phyloP scores from a whole-genome alignment of 1,284 basidiomycete species.

The Trichosporon asahii region DNA sequence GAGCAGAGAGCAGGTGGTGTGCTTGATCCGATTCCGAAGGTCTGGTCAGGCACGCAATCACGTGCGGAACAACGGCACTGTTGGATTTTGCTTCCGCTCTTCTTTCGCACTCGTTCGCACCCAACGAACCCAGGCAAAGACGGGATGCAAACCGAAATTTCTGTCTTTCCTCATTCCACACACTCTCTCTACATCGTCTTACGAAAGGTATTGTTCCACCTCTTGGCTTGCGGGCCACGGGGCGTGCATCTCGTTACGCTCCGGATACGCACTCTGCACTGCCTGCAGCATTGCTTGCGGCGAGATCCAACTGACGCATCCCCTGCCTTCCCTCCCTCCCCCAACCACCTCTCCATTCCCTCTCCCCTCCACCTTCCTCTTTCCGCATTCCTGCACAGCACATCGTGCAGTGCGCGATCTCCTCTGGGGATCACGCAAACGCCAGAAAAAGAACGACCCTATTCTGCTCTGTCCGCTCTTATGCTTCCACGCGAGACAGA shows the following conservation, averaged over 20 bases:
- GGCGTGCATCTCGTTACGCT: background rate
- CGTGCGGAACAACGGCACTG: background rate
- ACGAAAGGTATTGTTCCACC: background rate
- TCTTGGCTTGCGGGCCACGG: background rate
- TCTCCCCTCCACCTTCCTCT: background rate
- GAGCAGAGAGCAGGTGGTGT: background rate
- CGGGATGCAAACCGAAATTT: background rate
- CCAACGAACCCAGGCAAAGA: background rate
- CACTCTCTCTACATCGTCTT: background rate
- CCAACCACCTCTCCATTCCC: background rate
- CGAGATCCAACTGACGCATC: background rate
- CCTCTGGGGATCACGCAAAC: background rate
- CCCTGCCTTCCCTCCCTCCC: slow-evolving; percentile 4
- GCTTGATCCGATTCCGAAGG: background rate
- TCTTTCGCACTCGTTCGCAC: background rate
- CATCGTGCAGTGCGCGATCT: background rate
- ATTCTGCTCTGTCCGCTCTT: slow-evolving; percentile 29
- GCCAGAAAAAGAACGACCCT: slow-evolving; percentile 33
- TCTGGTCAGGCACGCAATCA: background rate
- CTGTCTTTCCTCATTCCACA: background rate
- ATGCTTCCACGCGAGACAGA: slow-evolving; percentile 28
- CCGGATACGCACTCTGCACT: background rate
- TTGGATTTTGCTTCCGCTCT: background rate
- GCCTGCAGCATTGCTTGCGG: background rate
- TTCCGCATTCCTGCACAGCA: no score